Evolutionary conservation across 225 moss, liverwort and hornwort genomes (phyloP), one percentile per base, ranked within the genome.

Genomic region (Takakia lepidozioides): DNA sequence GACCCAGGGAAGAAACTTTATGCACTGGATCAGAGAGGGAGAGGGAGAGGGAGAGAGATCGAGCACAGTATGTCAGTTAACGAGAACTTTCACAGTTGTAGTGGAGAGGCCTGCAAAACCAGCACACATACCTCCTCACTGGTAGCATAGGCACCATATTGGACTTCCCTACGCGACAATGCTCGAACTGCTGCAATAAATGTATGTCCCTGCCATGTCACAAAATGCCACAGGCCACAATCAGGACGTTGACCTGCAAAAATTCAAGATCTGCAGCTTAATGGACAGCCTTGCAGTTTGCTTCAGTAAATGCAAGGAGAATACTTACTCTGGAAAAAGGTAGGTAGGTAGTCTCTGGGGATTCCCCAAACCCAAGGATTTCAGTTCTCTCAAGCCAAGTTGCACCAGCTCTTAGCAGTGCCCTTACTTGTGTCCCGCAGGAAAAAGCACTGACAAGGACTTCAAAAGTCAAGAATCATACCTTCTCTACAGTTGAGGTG

Each of bases 111-210:
- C 2, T 3, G 20, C 43, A 36, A 4, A 10, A 38, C 25, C 9
- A 25, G 22, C 21, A 17, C 3, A 65, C 78, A 55, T 56, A 92
- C 92, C 80, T 92, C 92, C 54, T 92, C 87, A 62, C 61, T 67
- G 34, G 92, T 92, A 63, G 92, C 92, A 55, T 92, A 87, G n/a
- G 92, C 71, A 43, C 92, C 92, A 45, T 92, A 92, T 58, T 92
- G 92, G 20, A 92, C 87, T 61, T 92, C 92, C 63, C 84, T 70
- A 27, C 92, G 82, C 10, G 92, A 80, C 34, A 85, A 64, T 59
- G 92, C 92, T 68, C 84, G 84, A 26, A 92, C 66, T 46, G 92
- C 92, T 25, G 84, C 82, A 59, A 82, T 51, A 52, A 92, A 92
- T 11, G 87, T 92, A 80, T 92, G 84, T 22, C 82, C 87, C 92